These are phyloP conservation scores for Peniophora sp. DNA, from an alignment of 1,284 basidiomycete genomes.

Conservation along the genomic window DNA sequence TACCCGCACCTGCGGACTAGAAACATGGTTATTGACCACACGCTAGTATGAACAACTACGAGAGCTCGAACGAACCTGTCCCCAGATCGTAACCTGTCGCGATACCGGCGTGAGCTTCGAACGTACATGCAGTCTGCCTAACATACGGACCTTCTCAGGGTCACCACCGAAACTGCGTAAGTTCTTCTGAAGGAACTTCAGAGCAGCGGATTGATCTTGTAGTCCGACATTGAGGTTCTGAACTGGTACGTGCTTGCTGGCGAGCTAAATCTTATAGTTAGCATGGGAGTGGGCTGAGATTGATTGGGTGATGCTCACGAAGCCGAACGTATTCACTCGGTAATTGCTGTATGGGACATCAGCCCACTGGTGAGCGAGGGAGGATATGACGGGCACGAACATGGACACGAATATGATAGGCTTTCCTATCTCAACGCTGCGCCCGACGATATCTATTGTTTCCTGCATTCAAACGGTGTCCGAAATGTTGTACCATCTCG, in stretches of 20 bases:
- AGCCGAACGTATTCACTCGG: constrained; percentile 52
- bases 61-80: constrained; percentile 30
- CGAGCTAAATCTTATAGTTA: constrained; percentile 28
- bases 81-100: constrained; percentile 50
- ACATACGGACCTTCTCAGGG: constrained; percentile 35
- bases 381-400: constrained; percentile 23
- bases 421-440: constrained; percentile 37
- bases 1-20: constrained; percentile 57
- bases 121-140: too few species aligned
- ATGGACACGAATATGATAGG: constrained; percentile 50
- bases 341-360: constrained; percentile 34
- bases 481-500: too few species aligned
- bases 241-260: constrained; percentile 37
- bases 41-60: neutral
- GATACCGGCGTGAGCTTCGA: too few species aligned
- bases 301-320: constrained; percentile 27
- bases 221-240: constrained; percentile 49
- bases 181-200: constrained; percentile 57
- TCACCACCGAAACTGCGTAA: constrained; percentile 61
- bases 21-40: too few species aligned
- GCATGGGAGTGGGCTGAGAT: neutral
- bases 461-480: neutral
- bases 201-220: constrained; percentile 46
- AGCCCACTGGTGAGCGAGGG: constrained; percentile 1
- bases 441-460: constrained; percentile 36